Evolutionary conservation across 2,329 filamentous ascomycete species (phyloP), one percentile per base, ranked within the genome.

Genomic region (Colletotrichum higginsianum): DNA sequence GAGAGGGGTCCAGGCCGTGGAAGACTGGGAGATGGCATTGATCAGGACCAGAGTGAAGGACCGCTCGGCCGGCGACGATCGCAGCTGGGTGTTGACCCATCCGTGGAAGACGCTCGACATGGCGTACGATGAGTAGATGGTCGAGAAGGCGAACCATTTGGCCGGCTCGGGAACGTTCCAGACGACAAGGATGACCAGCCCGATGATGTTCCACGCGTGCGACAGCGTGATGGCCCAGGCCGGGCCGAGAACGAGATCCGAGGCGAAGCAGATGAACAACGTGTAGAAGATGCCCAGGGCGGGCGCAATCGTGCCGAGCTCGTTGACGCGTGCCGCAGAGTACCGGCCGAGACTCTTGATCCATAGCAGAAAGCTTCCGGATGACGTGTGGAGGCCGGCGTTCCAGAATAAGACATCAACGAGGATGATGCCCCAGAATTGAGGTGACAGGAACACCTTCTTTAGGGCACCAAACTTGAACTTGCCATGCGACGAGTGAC

Each of bases 81-180:
- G 53, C 23, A 71, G 9, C 30, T 65, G 55, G 4, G 66, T 71
- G 2, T 69, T 71, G 2, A 71, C 66, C 70, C 70, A 72, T 66
- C 66, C 70, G 8, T 72, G 57, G 12, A 71, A 61, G 2, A 72
- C 67, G 42, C 70, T 71, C 4, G 66, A 69, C 56, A 71, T 60
- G 7, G 66, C 60, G 4, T 42, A 47, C 3, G 70, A 65, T 2
- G 67, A 50, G 50, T 71, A 69, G 3, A 72, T 72, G 4, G 84
- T 87, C 26, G 78, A 77, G 83, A 89, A 76, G 0, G 86, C 86
- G 66, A 88, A 88, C 86, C 87, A 90, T 16, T 84, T 80, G 0
- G 87, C 86, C 0, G 82, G 75, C 67, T 90, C 87, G 0, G 88
- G 87, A 0, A 90, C 87, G 21, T 87, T 77, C 89, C 88, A 91